These are phyloP conservation scores for Echria macrotheca DNA, from an alignment of 495 filamentous ascomycete species.

Conservation along the genomic window DNA sequence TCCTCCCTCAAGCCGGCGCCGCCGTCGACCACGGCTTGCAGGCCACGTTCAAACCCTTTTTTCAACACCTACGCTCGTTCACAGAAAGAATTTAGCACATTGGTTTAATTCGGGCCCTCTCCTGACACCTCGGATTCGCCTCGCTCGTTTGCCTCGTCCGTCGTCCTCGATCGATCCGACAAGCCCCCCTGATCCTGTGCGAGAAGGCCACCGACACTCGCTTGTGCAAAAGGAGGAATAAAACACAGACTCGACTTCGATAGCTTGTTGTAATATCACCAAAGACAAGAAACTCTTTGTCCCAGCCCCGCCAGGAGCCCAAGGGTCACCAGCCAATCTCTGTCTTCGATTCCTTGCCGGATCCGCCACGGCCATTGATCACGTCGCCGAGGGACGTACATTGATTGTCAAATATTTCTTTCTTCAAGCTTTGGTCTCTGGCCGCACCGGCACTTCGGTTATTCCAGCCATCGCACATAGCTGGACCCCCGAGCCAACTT, in stretches of 20 bases:
- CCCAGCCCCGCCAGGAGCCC: slow-evolving; percentile 1
- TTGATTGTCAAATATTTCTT: slow-evolving; percentile 24
- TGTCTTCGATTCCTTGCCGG: slow-evolving; percentile 9
- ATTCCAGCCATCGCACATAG: not conserved
- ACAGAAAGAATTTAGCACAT: too few relatives aligned
- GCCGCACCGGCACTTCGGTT: slow-evolving; percentile 5
- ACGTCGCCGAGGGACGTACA: slow-evolving; percentile 9
- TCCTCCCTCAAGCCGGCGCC: slow-evolving; percentile 1
- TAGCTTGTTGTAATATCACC: slow-evolving; percentile 25
- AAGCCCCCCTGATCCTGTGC: not conserved
- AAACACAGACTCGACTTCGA: slow-evolving; percentile 16
- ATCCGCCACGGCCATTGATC: slow-evolving; percentile 5
- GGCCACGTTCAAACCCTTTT: slow-evolving; percentile 8
- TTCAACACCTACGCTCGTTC: slow-evolving; percentile 18
- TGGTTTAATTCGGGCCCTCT: too few relatives aligned
- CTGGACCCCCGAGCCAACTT: not conserved
- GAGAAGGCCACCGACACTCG: slow-evolving; percentile 21
- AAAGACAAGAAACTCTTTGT: slow-evolving; percentile 21
- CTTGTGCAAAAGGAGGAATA: slow-evolving; percentile 16
- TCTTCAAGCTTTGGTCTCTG: slow-evolving; percentile 17
- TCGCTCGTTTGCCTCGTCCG: slow-evolving; percentile 3
- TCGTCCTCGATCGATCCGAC: too few relatives aligned
- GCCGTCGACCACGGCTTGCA: slow-evolving; percentile 5
- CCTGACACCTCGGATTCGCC: slow-evolving; percentile 8
- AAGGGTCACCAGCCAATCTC: slow-evolving; percentile 16